Base-by-base conservation (phyloP, 1,284 basidiomycete genomes). In the Grifola frondosa region DNA sequence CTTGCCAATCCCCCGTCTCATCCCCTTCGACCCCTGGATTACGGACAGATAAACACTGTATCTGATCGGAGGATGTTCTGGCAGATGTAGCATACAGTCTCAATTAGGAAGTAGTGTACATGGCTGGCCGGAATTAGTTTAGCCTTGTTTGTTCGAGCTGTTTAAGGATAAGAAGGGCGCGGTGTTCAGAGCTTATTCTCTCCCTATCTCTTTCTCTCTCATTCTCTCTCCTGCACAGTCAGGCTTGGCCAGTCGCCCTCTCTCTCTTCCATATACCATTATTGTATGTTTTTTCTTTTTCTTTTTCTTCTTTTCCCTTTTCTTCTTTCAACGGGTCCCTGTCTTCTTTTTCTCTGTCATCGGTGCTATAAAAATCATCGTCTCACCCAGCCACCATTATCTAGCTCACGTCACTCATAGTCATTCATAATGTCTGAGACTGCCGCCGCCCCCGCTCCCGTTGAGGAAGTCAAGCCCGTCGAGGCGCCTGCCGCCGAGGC, bases 391-490 rank as follows among this genome's bases (percentile, higher is more conserved):
- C 42, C 41, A 30, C 46, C 37, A 47, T 49, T 56, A 43, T 40
- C 6, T 61, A 79, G 73, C 76, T 74, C 73, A 71, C 70, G 70
- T 71, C 69, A 68, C 70, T 66, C 68, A 63, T 74, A 71, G 46
- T 53, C 51, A 50, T 58, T 73, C 69, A 78, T 88, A 86, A 90
- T 90, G 86, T 90, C 88, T 74, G 77, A 84, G 48, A 56, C 79
- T 60, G 82, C 69, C 61, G 61, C 71, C 62, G 68, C 67, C 50
- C 53, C 59, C 40, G 60, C 56, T 49, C 62, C 66, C 54, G 66
- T 61, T 50, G 79, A 81, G 67, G 81, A 83, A 62, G 69, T 70
- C 41, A 77, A 76, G 67, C 64, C 67, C 55, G 60, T 56, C 47
- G 81, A 81, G 65, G 54, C 67, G 37, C 56, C 54, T 30, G 54